Conservation (phyloP, 2,329 filamentous ascomycete genomes). For the Aspergillus aculeatinus region DNA sequence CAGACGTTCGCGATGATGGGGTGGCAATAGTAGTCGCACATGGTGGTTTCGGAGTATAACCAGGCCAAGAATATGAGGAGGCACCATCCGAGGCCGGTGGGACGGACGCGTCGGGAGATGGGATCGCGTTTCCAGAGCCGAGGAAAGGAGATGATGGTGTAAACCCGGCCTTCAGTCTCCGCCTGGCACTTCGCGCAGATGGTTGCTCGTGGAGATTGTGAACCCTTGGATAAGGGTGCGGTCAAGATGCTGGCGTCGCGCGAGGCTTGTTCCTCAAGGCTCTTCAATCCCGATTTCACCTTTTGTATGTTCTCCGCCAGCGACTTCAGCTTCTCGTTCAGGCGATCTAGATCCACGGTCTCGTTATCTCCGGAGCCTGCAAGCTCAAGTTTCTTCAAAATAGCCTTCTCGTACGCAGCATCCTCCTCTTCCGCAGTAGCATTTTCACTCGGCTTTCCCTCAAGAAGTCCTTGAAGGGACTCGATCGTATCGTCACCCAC, state of each 20-base stretch:
- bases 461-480: constrained; percentile 44
- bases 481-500: constrained; percentile 48
- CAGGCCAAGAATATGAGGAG: constrained; percentile 46
- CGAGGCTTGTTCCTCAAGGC: constrained; percentile 39
- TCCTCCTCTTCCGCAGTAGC: constrained; percentile 34
- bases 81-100: constrained; percentile 41
- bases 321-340: constrained; percentile 42
- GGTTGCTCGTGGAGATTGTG: constrained; percentile 11
- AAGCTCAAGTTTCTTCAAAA: constrained; percentile 25
- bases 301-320: constrained; percentile 43
- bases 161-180: constrained; percentile 29
- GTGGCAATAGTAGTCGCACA: constrained; percentile 55
- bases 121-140: constrained; percentile 36
- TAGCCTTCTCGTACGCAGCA: constrained; percentile 33
- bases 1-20: constrained; percentile 50
- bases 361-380: constrained; percentile 21
- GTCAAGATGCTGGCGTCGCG: constrained; percentile 21
- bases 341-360: constrained; percentile 35
- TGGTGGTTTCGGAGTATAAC: constrained; percentile 50
- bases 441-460: constrained; percentile 27
- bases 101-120: constrained; percentile 29
- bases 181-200: constrained; percentile 26
- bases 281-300: constrained; percentile 40
- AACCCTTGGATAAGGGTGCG: constrained; percentile 18
- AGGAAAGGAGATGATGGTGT: constrained; percentile 36